phyloP scores from a whole-genome alignment of 495 filamentous ascomycete species.

The Trichoderma asperelloides region DNA sequence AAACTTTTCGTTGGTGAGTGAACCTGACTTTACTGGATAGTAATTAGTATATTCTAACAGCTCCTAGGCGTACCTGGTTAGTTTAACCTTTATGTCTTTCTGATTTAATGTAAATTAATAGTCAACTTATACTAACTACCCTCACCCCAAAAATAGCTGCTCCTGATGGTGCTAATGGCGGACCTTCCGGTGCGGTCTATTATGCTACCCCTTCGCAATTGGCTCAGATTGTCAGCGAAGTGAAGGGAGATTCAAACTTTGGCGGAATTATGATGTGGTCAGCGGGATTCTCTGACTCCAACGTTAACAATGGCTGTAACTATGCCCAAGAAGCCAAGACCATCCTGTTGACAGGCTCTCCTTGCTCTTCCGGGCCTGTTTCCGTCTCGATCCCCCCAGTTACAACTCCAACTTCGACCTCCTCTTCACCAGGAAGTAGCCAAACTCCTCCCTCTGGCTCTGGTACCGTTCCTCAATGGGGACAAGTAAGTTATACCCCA shows the following conservation, averaged over 20 bases:
- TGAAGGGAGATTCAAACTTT: conserved; percentile 17
- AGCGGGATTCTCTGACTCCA: conserved; percentile 18
- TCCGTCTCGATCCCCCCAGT: neutral
- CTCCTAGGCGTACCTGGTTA: neutral
- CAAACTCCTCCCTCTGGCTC: neutral
- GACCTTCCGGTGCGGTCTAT: conserved; percentile 6
- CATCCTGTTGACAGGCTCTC: conserved; percentile 7
- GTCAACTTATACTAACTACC: too few species aligned
- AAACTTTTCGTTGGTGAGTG: conserved; percentile 48
- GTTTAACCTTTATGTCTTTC: too few species aligned
- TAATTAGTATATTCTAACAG: neutral
- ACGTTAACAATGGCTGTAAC: conserved; percentile 10
- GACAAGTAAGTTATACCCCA: neutral
- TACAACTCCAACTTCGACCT: neutral
- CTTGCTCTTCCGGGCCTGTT: neutral
- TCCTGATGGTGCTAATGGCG: neutral
- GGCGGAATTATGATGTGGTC: conserved; percentile 25
- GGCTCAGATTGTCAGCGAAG: conserved; percentile 15
- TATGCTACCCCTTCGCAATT: conserved; percentile 16
- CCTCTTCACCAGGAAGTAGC: neutral
- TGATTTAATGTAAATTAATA: too few species aligned
- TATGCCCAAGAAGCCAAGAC: conserved; percentile 14
- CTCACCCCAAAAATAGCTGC: neutral
- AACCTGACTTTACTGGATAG: conserved; percentile 22
- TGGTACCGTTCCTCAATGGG: neutral